phyloP scores from a whole-genome alignment of 352 stramenopile species.

The Salisapilia sapeloensis region DNA sequence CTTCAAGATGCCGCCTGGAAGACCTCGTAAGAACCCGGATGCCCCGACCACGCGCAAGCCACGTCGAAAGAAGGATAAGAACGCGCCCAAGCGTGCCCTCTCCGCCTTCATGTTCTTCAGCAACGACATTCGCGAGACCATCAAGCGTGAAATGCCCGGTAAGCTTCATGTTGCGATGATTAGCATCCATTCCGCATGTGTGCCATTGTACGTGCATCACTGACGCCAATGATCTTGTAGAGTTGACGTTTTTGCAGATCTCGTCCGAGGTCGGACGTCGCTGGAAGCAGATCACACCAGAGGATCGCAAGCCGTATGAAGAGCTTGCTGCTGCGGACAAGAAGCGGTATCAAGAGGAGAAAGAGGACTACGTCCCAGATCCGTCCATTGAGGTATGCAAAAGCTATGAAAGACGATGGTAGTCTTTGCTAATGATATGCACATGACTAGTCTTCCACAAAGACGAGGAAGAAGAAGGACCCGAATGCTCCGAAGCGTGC shows the following conservation, averaged over 20 bases:
- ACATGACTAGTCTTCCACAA: constrained; percentile 10
- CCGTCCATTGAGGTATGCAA: constrained; percentile 36
- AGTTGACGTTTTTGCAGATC: constrained; percentile 72
- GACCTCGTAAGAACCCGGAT: too few relatives aligned
- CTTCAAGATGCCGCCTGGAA: too few relatives aligned
- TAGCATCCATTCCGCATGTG: neutral
- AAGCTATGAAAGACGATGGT: neutral
- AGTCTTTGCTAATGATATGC: neutral
- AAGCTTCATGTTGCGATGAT: too few relatives aligned
- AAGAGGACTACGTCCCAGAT: constrained; percentile 80
- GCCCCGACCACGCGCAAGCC: constrained; percentile 57
- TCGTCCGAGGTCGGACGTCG: constrained; percentile 74
- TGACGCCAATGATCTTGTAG: constrained; percentile 2
- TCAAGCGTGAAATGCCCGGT: constrained; percentile 74
- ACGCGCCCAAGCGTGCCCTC: constrained; percentile 77
- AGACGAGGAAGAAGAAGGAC: constrained; percentile 82
- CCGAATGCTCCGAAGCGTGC: constrained; percentile 88
- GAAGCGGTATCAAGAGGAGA: constrained; percentile 75
- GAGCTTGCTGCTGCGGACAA: constrained; percentile 75
- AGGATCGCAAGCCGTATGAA: constrained; percentile 69
- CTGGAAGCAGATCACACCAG: constrained; percentile 56
- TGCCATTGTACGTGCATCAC: neutral
- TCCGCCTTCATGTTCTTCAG: constrained; percentile 87
- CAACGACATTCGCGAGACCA: constrained; percentile 78
- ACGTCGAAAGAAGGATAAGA: constrained; percentile 86